These are phyloP conservation scores for Hypericum perforatum DNA, from an alignment of 345 rosid genomes.

Conservation along the genomic window DNA sequence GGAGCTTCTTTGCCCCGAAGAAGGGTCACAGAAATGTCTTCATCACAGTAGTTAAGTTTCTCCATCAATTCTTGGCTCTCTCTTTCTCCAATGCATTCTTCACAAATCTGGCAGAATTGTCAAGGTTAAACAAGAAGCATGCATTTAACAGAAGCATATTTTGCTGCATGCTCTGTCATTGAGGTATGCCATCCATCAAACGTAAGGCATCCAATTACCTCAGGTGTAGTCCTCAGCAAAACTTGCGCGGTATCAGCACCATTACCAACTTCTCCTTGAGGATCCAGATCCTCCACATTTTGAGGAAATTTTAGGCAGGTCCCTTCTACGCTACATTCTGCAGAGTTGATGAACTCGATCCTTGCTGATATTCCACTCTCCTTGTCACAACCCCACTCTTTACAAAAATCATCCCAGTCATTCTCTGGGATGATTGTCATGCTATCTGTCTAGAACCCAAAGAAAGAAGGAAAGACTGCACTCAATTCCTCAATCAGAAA, in stretches of 20 bases:
- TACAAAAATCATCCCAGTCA: conserved; percentile 91
- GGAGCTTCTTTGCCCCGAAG: conserved; percentile 95
- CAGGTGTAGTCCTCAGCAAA: conserved; percentile 54
- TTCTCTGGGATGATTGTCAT: conserved; percentile 65
- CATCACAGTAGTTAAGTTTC: conserved; percentile 70
- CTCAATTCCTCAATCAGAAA: too few species aligned
- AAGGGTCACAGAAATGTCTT: conserved; percentile 62
- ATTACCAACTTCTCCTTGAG: conserved; percentile 45
- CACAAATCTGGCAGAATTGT: conserved; percentile 49
- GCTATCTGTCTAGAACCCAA: conserved; percentile 70
- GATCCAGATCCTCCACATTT: conserved; percentile 35
- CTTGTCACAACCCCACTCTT: conserved; percentile 82
- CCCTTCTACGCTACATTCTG: conserved; percentile 20
- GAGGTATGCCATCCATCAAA: background rate
- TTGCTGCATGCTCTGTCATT: too few species aligned
- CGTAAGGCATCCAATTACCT: conserved; percentile 39
- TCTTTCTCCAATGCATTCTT: conserved; percentile 87
- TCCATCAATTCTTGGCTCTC: conserved; percentile 83
- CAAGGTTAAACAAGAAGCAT: conserved; percentile 7
- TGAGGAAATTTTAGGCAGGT: conserved; percentile 24
- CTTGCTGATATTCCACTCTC: conserved; percentile 62
- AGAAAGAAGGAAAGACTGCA: conserved; percentile 1
- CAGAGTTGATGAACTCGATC: conserved; percentile 37
- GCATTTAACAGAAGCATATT: background rate
- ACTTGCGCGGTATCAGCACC: conserved; percentile 40